Percentiles rank a stretch among this genome's conserved stretches.
These are phyloP conservation scores for Ogataea neopini DNA, from an alignment of 805 yeast genomes.

Conservation along the genomic window DNA sequence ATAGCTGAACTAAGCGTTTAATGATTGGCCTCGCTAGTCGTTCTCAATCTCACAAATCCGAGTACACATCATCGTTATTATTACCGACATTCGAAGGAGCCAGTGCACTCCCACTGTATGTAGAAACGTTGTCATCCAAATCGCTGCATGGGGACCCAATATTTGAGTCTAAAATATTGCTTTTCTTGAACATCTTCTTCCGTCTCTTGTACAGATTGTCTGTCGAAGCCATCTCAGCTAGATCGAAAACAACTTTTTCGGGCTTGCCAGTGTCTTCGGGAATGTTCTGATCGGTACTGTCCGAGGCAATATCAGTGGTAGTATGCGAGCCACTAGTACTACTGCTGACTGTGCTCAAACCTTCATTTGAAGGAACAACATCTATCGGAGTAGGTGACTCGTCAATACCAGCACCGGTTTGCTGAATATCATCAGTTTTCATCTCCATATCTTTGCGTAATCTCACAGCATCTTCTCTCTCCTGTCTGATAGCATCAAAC, in stretches of 20 bases:
- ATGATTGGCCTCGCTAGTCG: neutral
- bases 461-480: conserved; percentile 11
- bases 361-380: conserved; percentile 1
- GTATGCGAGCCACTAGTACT: conserved; percentile 3
- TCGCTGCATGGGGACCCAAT: conserved; percentile 34
- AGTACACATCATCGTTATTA: conserved; percentile 16
- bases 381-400: conserved; percentile 10
- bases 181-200: conserved; percentile 22
- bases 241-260: conserved; percentile 4
- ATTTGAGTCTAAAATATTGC: conserved; percentile 24
- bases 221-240: neutral
- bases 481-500: conserved; percentile 40
- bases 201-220: conserved; percentile 25
- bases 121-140: conserved; percentile 34
- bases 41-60: conserved; percentile 11
- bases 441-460: neutral
- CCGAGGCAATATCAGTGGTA: conserved; percentile 13
- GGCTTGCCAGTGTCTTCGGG: conserved; percentile 6
- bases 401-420: conserved; percentile 5
- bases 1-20: no score
- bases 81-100: conserved; percentile 23
- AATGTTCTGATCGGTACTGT: conserved; percentile 10
- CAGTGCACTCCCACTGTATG: conserved; percentile 30
- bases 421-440: conserved; percentile 3
- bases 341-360: neutral